Conservation (phyloP, 805 yeast species). For the Metschnikowia borealis region DNA sequence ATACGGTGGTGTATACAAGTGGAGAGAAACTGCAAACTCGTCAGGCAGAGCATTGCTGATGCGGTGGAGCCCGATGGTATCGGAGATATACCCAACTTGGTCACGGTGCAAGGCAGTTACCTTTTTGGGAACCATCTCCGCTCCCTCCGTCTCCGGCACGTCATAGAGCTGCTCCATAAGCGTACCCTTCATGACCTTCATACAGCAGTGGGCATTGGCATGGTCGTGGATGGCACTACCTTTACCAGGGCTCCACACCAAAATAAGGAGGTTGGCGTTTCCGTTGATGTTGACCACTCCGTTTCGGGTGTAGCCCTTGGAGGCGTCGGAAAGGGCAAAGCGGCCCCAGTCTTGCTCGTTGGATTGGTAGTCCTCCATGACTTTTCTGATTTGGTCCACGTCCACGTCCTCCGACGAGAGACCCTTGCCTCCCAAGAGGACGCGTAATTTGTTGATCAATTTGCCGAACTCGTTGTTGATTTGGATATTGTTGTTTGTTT, state of each 20-base stretch:
- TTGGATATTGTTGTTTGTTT: slow-evolving; percentile 15
- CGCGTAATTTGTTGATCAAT: slow-evolving; percentile 27
- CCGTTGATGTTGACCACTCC: slow-evolving; percentile 72
- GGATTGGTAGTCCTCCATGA: slow-evolving; percentile 48
- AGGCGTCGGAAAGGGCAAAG: slow-evolving; percentile 52
- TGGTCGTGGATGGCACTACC: slow-evolving; percentile 70
- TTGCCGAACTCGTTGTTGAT: slow-evolving; percentile 17
- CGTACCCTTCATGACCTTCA: slow-evolving; percentile 61
- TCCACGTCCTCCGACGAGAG: slow-evolving; percentile 49
- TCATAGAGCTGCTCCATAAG: slow-evolving; percentile 56
- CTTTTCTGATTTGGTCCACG: slow-evolving; percentile 39
- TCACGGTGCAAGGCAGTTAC: slow-evolving; percentile 31
- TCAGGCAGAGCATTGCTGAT: slow-evolving; percentile 46
- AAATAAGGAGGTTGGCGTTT: slow-evolving; percentile 60
- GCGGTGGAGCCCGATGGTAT: slow-evolving; percentile 61
- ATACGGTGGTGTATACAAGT: slow-evolving; percentile 74
- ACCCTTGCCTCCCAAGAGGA: slow-evolving; percentile 31
- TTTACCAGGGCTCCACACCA: slow-evolving; percentile 69
- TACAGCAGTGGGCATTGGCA: slow-evolving; percentile 71
- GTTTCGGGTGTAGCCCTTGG: slow-evolving; percentile 55
- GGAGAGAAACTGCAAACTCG: slow-evolving; percentile 56
- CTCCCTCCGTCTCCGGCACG: slow-evolving; percentile 37
- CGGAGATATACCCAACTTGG: slow-evolving; percentile 63
- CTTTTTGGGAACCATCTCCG: slow-evolving; percentile 20
- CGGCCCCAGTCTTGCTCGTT: slow-evolving; percentile 52